Base-by-base conservation (phyloP, 1,284 basidiomycete genomes). In the Megacollybia platyphylla region DNA sequence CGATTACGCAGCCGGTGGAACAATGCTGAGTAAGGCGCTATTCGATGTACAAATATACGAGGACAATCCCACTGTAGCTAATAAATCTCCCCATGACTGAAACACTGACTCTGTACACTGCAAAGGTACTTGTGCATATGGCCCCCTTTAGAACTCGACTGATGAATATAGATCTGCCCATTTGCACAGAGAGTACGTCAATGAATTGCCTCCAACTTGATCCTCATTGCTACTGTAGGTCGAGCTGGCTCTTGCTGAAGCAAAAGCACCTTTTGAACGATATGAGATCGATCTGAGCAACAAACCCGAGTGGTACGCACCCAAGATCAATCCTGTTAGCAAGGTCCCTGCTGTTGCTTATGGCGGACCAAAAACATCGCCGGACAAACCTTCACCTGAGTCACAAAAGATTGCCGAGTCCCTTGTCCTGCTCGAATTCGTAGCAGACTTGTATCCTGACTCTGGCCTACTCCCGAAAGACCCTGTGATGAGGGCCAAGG, bases 261-360 rank as follows among this genome's bases (percentile, higher is more conserved):
- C 67, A 2, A 67, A 68, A 7, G 65, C 69, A 1, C 53, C 66
- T 0, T 73, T 63, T 51, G 70, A 64, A 24, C 54, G 62, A 26
- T 75, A 62, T 48, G 63, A 73, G 48, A 70, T 82, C 44, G 71
- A 82, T 50, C 56, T 81, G 26, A 44, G 53, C 48, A 73, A 78
- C 62, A 82, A 81, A 59, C 79, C 80, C 0, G 65, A 63, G 40
- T 79, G 77, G 79, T 80, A 76, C 53, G 67, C 70, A 0, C 62
- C 68, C 1, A 64, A 72, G 46, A 67, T 83, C 30, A 82, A 82
- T 57, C 71, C 73, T 1, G 75, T 71, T 1, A 68, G 70, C 55
- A 79, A 81, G 65, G 77, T 79, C 10, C 78, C 76, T 7, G 70
- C 69, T 0, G 56, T 79, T 34, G 61, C 73, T 1, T 79, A 75